phyloP scores from a whole-genome alignment of 352 stramenopile species.

The Globisporangium lucens region DNA sequence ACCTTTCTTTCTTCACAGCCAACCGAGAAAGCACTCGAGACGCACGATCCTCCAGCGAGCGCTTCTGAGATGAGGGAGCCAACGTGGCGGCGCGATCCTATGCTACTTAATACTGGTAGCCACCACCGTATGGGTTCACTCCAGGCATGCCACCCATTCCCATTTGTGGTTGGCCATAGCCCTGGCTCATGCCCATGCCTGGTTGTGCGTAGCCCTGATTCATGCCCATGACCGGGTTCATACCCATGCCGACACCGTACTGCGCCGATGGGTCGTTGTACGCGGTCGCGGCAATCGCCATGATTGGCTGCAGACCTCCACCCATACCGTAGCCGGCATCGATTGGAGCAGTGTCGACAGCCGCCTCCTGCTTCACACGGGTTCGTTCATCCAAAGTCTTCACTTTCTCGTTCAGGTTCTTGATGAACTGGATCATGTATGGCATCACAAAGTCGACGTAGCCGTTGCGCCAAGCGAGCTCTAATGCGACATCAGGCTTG shows the following conservation, averaged over 20 bases:
- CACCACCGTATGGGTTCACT: conserved; percentile 55
- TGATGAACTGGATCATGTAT: conserved; percentile 99
- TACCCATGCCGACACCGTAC: conserved; percentile 42
- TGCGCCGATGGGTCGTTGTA: conserved; percentile 75
- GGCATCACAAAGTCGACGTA: conserved; percentile 99
- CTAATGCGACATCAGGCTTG: conserved; percentile 97
- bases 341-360: conserved; percentile 49
- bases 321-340: conserved; percentile 78
- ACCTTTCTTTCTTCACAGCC: conserved; percentile 4
- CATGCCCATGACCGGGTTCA: conserved; percentile 35
- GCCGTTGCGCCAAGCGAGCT: conserved; percentile 98
- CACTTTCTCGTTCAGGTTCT: conserved; percentile 95
- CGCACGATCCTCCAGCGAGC: background rate
- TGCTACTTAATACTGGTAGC: conserved; percentile 33
- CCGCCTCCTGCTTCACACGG: conserved; percentile 70
- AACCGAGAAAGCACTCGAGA: conserved; percentile 4
- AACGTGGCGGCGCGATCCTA: background rate
- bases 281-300: conserved; percentile 77
- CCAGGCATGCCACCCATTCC: conserved; percentile 29
- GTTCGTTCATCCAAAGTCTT: conserved; percentile 91
- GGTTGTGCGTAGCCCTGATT: conserved; percentile 16
- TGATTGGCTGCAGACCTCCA: conserved; percentile 71
- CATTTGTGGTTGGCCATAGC: conserved; percentile 48
- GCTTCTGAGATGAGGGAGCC: conserved; percentile 3
- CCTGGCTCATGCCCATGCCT: conserved; percentile 45